phyloP scores from a whole-genome alignment of 208 protist species.

The Balamuthia mandrillaris region DNA sequence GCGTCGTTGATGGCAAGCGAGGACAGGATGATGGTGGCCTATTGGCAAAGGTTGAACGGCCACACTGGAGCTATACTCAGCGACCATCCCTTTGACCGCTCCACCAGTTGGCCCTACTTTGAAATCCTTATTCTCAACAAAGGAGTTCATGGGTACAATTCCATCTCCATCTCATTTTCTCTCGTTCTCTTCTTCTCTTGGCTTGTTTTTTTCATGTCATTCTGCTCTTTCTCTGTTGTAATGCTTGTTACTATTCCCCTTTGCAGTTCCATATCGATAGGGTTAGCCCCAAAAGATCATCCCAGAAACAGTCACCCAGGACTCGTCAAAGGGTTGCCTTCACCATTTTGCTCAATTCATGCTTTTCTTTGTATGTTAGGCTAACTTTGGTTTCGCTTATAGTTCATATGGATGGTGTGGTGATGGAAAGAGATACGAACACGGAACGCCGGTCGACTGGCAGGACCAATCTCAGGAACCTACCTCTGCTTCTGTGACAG shows the following conservation, averaged over 20 bases:
- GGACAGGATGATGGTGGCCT: too few species aligned
- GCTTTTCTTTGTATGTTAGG: too few species aligned
- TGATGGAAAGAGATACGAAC: background rate
- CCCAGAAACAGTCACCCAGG: background rate
- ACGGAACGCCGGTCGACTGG: background rate
- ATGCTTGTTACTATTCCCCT: too few species aligned
- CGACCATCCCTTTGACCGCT: background rate
- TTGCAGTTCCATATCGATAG: background rate
- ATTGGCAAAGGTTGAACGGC: too few species aligned
- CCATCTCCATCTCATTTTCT: too few species aligned
- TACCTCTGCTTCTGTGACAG: background rate
- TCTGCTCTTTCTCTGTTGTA: too few species aligned
- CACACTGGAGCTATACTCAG: background rate
- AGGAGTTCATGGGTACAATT: background rate
- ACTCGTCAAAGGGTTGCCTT: background rate
- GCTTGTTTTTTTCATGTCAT: too few species aligned
- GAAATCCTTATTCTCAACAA: background rate
- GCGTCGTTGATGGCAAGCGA: too few species aligned
- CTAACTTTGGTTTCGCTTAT: too few species aligned
- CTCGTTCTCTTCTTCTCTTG: too few species aligned
- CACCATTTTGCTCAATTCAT: background rate
- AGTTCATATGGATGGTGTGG: constrained; percentile 22
- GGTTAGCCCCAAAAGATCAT: background rate
- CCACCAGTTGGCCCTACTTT: constrained; percentile 12
- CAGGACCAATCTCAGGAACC: background rate